phyloP scores from a whole-genome alignment of 2,329 filamentous ascomycete species.

The Dactylellina sp. region DNA sequence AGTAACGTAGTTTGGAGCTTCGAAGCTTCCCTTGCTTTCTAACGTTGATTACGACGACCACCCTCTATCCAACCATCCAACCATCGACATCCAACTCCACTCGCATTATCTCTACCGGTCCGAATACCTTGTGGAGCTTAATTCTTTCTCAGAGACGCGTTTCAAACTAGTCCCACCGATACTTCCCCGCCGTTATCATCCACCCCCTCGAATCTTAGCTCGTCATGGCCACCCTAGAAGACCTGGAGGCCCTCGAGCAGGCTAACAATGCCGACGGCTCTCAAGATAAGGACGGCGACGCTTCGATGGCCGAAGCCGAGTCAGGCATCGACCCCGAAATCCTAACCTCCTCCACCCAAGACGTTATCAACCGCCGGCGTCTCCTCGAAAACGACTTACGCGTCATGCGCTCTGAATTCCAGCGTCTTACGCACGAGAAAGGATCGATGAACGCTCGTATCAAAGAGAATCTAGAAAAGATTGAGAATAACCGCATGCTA shows the following conservation, averaged over 20 bases:
- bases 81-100: conserved; percentile 25
- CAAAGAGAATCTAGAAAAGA: conserved; percentile 99
- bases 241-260: conserved; percentile 88
- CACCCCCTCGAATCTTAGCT: conserved; percentile 5
- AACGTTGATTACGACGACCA: conserved; percentile 29
- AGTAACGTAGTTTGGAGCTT: conserved; percentile 40
- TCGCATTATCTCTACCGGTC: neutral
- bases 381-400: conserved; percentile 96
- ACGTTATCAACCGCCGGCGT: conserved; percentile 89
- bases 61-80: conserved; percentile 28
- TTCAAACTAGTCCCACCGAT: conserved; percentile 11
- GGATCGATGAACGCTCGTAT: conserved; percentile 97
- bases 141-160: conserved; percentile 29
- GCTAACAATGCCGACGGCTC: conserved; percentile 74
- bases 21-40: conserved; percentile 54
- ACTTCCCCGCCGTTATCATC: conserved; percentile 2
- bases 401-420: conserved; percentile 98
- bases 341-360: conserved; percentile 89
- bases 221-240: conserved; percentile 87
- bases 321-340: conserved; percentile 90
- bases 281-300: conserved; percentile 71
- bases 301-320: conserved; percentile 86
- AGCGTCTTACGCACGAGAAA: conserved; percentile 94
- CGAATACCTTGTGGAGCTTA: neutral
- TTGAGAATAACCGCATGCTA: conserved; percentile 99